phyloP scores from a whole-genome alignment of 805 yeast species.

The Myxozyma geophila region DNA sequence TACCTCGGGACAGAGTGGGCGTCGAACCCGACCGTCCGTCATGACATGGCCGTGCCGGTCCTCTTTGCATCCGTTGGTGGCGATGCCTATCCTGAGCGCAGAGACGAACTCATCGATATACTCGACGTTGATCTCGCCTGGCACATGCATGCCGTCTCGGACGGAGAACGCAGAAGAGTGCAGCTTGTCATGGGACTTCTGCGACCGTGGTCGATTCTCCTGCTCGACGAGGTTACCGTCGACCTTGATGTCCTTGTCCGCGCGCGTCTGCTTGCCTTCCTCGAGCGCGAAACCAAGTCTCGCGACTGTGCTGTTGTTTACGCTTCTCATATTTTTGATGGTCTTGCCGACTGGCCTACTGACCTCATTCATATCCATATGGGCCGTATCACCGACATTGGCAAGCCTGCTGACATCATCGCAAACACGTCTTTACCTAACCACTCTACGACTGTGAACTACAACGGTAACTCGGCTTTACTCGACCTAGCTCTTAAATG shows the following conservation, averaged over 20 bases:
- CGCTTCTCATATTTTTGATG: constrained; percentile 96
- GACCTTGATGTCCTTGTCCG: constrained; percentile 94
- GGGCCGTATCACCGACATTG: constrained; percentile 55
- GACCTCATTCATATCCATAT: constrained; percentile 74
- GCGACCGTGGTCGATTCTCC: constrained; percentile 83
- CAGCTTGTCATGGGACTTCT: constrained; percentile 92
- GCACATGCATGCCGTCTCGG: constrained; percentile 91
- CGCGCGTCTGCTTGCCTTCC: constrained; percentile 68
- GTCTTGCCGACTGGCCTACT: constrained; percentile 90
- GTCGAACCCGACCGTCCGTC: constrained; percentile 80
- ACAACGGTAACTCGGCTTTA: constrained; percentile 41
- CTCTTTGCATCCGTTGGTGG: constrained; percentile 83
- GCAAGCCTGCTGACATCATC: constrained; percentile 21
- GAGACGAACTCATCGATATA: constrained; percentile 74
- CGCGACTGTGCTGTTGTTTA: constrained; percentile 81
- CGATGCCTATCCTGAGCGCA: constrained; percentile 70
- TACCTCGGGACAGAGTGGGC: constrained; percentile 99
- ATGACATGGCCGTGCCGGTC: constrained; percentile 87
- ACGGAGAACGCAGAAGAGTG: constrained; percentile 94
- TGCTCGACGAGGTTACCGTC: constrained; percentile 96
- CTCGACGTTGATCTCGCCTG: constrained; percentile 85
- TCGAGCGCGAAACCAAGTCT: constrained; percentile 70
- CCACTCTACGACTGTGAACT: not conserved
- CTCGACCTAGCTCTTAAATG: constrained; percentile 46
- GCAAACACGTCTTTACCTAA: constrained; percentile 8